These are phyloP conservation scores for Melanogaster broomeanus DNA, from an alignment of 768 basidiomycete species.

Conservation along the genomic window DNA sequence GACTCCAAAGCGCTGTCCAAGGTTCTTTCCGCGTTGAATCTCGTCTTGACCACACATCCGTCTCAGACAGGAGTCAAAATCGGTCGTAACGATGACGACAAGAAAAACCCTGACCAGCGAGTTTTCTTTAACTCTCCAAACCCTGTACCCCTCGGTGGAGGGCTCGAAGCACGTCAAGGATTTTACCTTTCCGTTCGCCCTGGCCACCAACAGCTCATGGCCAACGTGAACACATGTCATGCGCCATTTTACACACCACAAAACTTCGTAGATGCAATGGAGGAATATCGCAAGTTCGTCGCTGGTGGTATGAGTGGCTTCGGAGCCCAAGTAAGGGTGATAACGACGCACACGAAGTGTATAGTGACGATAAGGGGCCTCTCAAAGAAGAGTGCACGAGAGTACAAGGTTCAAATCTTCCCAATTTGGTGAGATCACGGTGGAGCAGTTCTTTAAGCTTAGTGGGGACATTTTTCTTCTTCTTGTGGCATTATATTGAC, in stretches of 20 bases:
- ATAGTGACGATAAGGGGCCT: conserved; percentile 64
- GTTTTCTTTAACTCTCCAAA: conserved; percentile 41
- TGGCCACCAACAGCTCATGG: conserved; percentile 44
- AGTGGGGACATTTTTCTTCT: not conserved
- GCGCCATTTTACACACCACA: conserved; percentile 41
- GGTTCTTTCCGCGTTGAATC: conserved; percentile 48
- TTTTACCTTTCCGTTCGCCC: conserved; percentile 39
- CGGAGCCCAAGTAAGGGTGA: conserved; percentile 59
- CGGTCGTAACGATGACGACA: conserved; percentile 42
- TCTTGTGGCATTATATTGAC: not conserved
- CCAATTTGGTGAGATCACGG: conserved; percentile 25
- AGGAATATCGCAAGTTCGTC: conserved; percentile 10
- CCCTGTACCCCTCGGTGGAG: conserved; percentile 39
- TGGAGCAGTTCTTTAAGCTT: conserved; percentile 19
- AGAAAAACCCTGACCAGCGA: conserved; percentile 36
- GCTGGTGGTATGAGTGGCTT: conserved; percentile 34
- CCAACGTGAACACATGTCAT: conserved; percentile 49
- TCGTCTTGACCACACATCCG: conserved; percentile 45
- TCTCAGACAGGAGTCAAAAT: conserved; percentile 44
- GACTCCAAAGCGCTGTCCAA: conserved; percentile 58
- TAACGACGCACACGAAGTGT: conserved; percentile 62
- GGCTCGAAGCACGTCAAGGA: conserved; percentile 55
- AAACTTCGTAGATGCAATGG: conserved; percentile 32
- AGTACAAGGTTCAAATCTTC: conserved; percentile 38
- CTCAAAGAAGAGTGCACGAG: conserved; percentile 36